Percentiles rank a stretch among this genome's conserved stretches.
Evolutionary conservation across 306 rosid genomes (phyloP).

Genomic region (Lagenaria siceraria): DNA sequence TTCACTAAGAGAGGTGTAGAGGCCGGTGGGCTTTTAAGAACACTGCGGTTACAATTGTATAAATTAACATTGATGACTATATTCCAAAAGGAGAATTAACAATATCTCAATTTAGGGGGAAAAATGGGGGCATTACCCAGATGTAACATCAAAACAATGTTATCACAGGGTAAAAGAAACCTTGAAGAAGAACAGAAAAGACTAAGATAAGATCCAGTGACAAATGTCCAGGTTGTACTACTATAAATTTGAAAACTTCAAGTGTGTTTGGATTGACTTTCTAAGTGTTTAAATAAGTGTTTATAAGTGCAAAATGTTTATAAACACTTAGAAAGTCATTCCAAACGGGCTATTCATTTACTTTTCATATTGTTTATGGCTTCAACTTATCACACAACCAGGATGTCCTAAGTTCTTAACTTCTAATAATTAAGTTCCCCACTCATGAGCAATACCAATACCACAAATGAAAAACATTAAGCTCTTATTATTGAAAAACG

Average conservation of each 20-base stretch:
- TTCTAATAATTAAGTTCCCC: neutral
- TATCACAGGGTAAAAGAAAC: neutral
- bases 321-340: no score
- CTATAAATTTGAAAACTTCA: neutral
- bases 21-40: no score
- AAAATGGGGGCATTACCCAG: neutral
- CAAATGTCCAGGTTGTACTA: neutral
- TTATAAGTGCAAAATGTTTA: no score
- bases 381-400: neutral
- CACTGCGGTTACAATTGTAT: neutral
- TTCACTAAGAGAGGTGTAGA: no score
- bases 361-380: neutral
- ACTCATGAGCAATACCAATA: neutral
- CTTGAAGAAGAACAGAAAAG: neutral
- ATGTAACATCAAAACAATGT: neutral
- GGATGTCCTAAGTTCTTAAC: neutral
- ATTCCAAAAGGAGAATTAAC: neutral
- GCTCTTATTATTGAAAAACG: neutral
- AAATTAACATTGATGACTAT: constrained; percentile 6
- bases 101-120: neutral
- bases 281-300: no score
- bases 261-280: no score
- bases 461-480: neutral
- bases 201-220: neutral
- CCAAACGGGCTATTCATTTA: no score